These are phyloP conservation scores for Paratinospora sagittata DNA, from an alignment of 164 flowering plant genomes.

Conservation along the genomic window DNA sequence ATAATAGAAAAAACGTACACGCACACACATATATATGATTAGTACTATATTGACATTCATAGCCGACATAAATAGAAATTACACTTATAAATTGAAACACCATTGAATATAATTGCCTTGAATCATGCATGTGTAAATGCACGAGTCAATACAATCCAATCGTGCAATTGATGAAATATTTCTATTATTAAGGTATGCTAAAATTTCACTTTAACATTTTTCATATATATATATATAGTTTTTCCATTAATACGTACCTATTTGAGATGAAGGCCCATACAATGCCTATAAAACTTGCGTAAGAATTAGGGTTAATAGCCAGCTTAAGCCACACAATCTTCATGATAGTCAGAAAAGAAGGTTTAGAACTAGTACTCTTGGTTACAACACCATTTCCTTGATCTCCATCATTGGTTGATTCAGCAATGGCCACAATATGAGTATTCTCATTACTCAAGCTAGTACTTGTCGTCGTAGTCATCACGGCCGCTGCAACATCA, in stretches of 20 bases:
- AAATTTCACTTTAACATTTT: too few relatives aligned
- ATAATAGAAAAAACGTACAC: too few relatives aligned
- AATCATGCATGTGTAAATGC: too few relatives aligned
- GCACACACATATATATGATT: too few relatives aligned
- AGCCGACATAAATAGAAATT: too few relatives aligned
- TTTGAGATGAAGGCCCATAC: conserved; percentile 59
- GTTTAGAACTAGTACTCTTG: conserved; percentile 13
- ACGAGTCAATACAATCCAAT: too few relatives aligned
- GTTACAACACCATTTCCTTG: conserved; percentile 13
- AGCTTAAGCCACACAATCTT: conserved; percentile 53
- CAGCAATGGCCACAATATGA: background rate
- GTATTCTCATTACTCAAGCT: conserved; percentile 5
- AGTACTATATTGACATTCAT: too few relatives aligned
- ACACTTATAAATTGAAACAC: too few relatives aligned
- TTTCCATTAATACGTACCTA: conserved; percentile 53
- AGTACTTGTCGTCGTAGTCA: background rate
- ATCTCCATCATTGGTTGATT: conserved; percentile 26
- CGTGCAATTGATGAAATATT: too few relatives aligned
- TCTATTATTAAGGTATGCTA: too few relatives aligned
- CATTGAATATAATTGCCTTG: too few relatives aligned
- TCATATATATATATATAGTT: too few relatives aligned
- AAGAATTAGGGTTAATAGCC: conserved; percentile 54
- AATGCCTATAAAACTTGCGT: conserved; percentile 54
- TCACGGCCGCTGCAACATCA: conserved; percentile 2
- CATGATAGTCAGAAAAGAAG: conserved; percentile 40